Conservation (phyloP, 1,139 yeast genomes). For the Kazachstania sp. region DNA sequence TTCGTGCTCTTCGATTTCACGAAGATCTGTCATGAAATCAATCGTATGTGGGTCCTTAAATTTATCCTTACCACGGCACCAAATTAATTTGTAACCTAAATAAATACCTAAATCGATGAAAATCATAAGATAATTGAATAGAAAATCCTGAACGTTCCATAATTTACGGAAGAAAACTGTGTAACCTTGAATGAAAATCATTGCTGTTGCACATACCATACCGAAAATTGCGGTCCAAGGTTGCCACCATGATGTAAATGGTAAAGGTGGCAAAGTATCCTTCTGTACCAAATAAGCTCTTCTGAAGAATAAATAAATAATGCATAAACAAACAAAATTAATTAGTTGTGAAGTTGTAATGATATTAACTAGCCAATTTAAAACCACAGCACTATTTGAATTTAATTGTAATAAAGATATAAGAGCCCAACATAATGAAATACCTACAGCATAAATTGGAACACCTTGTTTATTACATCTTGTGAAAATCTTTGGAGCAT, state of each 20-base stretch:
- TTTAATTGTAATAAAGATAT: constrained; percentile 48
- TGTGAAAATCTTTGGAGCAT: constrained; percentile 51
- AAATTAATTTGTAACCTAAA: constrained; percentile 48
- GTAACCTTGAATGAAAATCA: constrained; percentile 62
- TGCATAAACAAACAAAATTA: constrained; percentile 56
- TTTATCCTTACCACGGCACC: constrained; percentile 37
- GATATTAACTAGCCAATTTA: constrained; percentile 66
- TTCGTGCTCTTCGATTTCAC: constrained; percentile 53
- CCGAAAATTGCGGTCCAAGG: constrained; percentile 50
- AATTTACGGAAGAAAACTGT: constrained; percentile 54
- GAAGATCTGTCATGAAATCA: constrained; percentile 47
- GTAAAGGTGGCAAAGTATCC: constrained; percentile 45
- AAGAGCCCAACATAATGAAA: constrained; percentile 40
- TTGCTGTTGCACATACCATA: constrained; percentile 37
- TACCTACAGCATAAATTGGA: constrained; percentile 38
- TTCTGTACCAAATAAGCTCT: constrained; percentile 54
- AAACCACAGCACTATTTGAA: constrained; percentile 52
- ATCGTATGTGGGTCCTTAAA: constrained; percentile 44
- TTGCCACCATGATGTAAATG: constrained; percentile 49
- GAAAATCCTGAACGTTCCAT: constrained; percentile 54
- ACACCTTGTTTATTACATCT: constrained; percentile 46
- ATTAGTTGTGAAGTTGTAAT: constrained; percentile 75
- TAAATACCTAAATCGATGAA: constrained; percentile 53
- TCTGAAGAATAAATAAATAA: constrained; percentile 58
- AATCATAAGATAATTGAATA: constrained; percentile 61